Evolutionary conservation across 352 stramenopile species (phyloP), one percentile per base, ranked within the genome.

Genomic region (Pythium phragmitis): DNA sequence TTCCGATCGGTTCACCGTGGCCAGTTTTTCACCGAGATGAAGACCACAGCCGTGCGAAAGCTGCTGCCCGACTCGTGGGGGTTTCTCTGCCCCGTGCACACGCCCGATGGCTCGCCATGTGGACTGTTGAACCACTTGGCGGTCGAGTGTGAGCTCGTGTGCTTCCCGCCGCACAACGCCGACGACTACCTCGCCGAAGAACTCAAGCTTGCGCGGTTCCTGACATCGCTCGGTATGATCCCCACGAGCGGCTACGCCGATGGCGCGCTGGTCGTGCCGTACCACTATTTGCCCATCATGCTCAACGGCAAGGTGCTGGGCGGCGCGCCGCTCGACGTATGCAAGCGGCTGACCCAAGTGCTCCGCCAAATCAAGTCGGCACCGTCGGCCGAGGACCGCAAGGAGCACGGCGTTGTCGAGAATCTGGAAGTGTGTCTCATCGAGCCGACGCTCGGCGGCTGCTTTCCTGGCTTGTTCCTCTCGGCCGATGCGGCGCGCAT

Each of bases 1-100:
- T 99, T 99, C 75, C 91, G 97, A 8, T 98, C 92, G 42, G 97
- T 99, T 28, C 97, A 99, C 69, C 91, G 98, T 77, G 98, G 98
- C 26, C 96, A 99, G 72, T 99, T 99, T 73, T 99, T 99, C 74
- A 99, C 97, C 37, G 97, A 98, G 71, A 99, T 99, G 98, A 99
- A 99, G 75, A 99, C 97, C 41, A 99, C 98, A 12, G 85, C 96
- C 8, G 97, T 99, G 48, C 88, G 98, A 42, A 99, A 99, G 73
- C 76, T 99, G 43, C 82, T 99, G 21, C 97, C 97, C 1, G 97
- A 99, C 73, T 98, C 96, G 58, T 99, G 97, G 97, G 97, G 97
- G 8, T 99, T 99, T 70, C 64, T 99, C 39, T 99, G 98, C 77
- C 98, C 97, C 11, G 98, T 99, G 28, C 97, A 99, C 69, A 99